phyloP scores from a whole-genome alignment of 1,284 basidiomycete genomes.

The Singerocomus inundabilis region DNA sequence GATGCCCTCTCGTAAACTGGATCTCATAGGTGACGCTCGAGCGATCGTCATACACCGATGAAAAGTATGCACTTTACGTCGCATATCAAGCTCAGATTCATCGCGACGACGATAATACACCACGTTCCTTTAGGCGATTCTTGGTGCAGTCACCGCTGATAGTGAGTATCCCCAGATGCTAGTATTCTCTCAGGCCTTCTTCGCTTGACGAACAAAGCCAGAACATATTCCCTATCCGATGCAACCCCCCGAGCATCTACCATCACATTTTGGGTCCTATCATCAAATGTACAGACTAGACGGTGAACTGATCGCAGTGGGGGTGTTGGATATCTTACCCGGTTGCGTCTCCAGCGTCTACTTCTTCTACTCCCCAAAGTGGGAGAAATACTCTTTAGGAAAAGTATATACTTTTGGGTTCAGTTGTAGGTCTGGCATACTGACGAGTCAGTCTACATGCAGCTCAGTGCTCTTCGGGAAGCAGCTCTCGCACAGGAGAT shows the following conservation, averaged over 20 bases:
- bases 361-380: constrained; percentile 87
- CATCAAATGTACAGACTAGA: constrained; percentile 86
- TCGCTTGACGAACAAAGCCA: constrained; percentile 33
- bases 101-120: constrained; percentile 56
- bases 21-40: constrained; percentile 64
- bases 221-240: constrained; percentile 59
- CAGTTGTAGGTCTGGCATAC: neutral
- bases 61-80: constrained; percentile 79
- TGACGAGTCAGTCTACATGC: constrained; percentile 6
- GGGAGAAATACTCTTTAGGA: constrained; percentile 77
- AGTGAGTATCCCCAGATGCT: constrained; percentile 44
- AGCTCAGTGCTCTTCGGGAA: constrained; percentile 86
- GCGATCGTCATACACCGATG: constrained; percentile 69
- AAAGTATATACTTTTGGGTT: constrained; percentile 53
- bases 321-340: constrained; percentile 91
- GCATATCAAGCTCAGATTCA: constrained; percentile 81
- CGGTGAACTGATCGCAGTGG: constrained; percentile 80
- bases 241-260: constrained; percentile 54
- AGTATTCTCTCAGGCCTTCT: constrained; percentile 1
- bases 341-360: constrained; percentile 92
- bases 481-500: constrained; percentile 72
- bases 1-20: neutral
- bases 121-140: constrained; percentile 65
- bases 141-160: constrained; percentile 77
- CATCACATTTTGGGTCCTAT: constrained; percentile 77